Evolutionary conservation across 306 rosid genomes (phyloP).

Genomic region (Inga laurina): DNA sequence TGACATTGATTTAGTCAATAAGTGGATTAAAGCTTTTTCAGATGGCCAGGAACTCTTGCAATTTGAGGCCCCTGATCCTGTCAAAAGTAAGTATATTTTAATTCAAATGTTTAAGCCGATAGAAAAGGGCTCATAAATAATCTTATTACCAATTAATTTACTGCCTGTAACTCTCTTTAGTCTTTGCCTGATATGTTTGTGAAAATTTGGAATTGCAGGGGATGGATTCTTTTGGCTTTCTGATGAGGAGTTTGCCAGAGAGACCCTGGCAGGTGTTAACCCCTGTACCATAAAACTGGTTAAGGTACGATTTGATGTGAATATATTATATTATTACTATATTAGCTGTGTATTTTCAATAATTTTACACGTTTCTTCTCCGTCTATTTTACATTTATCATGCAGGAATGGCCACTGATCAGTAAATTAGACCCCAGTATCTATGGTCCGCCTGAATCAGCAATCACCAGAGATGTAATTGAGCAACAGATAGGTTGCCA

Average conservation of each 20-base stretch:
- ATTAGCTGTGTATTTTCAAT: background rate
- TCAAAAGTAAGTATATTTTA: slow-evolving; percentile 36
- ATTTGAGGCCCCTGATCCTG: slow-evolving; percentile 53
- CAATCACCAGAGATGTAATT: slow-evolving; percentile 47
- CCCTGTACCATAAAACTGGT: slow-evolving; percentile 47
- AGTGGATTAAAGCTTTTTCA: slow-evolving; percentile 14
- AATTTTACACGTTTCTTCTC: background rate
- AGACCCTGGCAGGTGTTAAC: no score
- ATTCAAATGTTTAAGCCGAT: background rate
- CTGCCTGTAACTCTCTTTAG: background rate
- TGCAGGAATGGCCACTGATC: slow-evolving; percentile 51
- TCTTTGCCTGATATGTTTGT: slow-evolving; percentile 12
- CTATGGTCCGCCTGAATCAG: slow-evolving; percentile 56
- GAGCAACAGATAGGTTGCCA: slow-evolving; percentile 41
- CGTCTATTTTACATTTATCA: background rate
- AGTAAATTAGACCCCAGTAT: slow-evolving; percentile 45
- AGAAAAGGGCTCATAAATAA: background rate
- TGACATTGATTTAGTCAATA: slow-evolving; percentile 12
- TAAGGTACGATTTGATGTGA: slow-evolving; percentile 32
- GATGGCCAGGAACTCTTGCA: slow-evolving; percentile 37
- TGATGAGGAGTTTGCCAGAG: slow-evolving; percentile 70
- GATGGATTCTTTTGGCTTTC: slow-evolving; percentile 84
- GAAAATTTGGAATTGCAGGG: slow-evolving; percentile 42
- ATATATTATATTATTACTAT: background rate
- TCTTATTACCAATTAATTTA: background rate